phyloP scores from a whole-genome alignment of 352 stramenopile species.

The Globisporangium emineosum region DNA sequence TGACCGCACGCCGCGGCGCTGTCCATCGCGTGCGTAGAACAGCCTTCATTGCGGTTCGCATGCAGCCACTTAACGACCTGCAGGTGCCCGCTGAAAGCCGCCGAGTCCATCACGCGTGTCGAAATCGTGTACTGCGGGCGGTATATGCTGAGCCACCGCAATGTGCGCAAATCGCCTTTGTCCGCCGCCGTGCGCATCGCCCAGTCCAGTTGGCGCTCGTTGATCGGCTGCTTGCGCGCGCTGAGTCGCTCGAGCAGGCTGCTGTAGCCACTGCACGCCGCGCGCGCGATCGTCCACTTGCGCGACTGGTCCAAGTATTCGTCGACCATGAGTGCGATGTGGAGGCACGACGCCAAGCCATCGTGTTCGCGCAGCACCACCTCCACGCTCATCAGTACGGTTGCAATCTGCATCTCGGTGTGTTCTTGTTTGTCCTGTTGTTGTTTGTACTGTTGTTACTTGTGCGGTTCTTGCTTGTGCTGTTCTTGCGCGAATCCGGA shows the following conservation, averaged over 20 bases:
- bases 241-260: slow-evolving; percentile 52
- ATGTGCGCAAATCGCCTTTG: slow-evolving; percentile 52
- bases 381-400: slow-evolving; percentile 31
- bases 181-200: slow-evolving; percentile 66
- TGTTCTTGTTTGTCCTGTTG: not conserved
- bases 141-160: slow-evolving; percentile 66
- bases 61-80: slow-evolving; percentile 74
- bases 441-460: not conserved
- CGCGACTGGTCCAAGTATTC: slow-evolving; percentile 54
- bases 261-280: slow-evolving; percentile 49
- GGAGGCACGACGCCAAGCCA: slow-evolving; percentile 38
- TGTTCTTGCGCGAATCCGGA: not conserved
- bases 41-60: slow-evolving; percentile 59
- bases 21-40: slow-evolving; percentile 76
- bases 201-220: slow-evolving; percentile 59
- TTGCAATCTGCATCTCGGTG: slow-evolving; percentile 2
- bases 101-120: slow-evolving; percentile 78
- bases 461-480: slow-evolving; percentile 1
- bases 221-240: slow-evolving; percentile 31
- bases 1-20: slow-evolving; percentile 67
- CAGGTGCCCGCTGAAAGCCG: slow-evolving; percentile 64
- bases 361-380: slow-evolving; percentile 47
- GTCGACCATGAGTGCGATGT: slow-evolving; percentile 43
- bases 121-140: slow-evolving; percentile 49
- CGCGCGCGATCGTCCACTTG: slow-evolving; percentile 56